Evolutionary conservation across 225 moss, liverwort and hornwort species (phyloP).

Genomic region (Sphagnum tenellum): DNA sequence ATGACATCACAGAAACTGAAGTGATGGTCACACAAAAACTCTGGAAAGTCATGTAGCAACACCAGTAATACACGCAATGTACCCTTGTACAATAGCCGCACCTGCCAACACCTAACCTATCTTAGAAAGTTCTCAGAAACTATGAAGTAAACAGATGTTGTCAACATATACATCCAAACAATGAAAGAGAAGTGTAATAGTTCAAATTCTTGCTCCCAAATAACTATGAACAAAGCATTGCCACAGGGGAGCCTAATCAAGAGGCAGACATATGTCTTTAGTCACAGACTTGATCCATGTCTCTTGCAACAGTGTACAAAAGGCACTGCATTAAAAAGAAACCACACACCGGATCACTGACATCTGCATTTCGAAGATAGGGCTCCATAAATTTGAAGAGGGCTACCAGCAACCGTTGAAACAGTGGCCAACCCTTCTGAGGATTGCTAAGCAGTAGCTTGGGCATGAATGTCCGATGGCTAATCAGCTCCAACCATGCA

Average conservation of each 20-base stretch:
- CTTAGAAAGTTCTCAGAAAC: no score
- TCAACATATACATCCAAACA: neutral
- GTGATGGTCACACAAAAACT: conserved; percentile 90
- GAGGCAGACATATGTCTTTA: no score
- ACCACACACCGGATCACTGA: conserved; percentile 74
- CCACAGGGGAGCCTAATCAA: no score
- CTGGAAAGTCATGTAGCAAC: conserved; percentile 86
- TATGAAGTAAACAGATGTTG: neutral
- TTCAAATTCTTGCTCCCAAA: no score
- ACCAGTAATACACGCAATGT: conserved; percentile 88
- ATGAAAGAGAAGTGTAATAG: no score
- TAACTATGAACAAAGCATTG: no score
- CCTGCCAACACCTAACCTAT: conserved; percentile 21
- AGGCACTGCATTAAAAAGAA: neutral
- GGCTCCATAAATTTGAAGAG: conserved; percentile 96
- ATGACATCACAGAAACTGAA: conserved; percentile 98
- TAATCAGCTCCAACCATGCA: conserved; percentile 87
- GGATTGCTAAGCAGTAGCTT: conserved; percentile 78
- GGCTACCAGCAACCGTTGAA: conserved; percentile 86
- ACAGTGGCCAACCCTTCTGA: conserved; percentile 89
- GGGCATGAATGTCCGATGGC: conserved; percentile 97
- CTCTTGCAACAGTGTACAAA: no score
- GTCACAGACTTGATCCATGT: no score
- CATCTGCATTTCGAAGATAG: conserved; percentile 78
- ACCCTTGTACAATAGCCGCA: conserved; percentile 86